phyloP scores from a whole-genome alignment of 306 rosid genomes.

The Delonix regia region DNA sequence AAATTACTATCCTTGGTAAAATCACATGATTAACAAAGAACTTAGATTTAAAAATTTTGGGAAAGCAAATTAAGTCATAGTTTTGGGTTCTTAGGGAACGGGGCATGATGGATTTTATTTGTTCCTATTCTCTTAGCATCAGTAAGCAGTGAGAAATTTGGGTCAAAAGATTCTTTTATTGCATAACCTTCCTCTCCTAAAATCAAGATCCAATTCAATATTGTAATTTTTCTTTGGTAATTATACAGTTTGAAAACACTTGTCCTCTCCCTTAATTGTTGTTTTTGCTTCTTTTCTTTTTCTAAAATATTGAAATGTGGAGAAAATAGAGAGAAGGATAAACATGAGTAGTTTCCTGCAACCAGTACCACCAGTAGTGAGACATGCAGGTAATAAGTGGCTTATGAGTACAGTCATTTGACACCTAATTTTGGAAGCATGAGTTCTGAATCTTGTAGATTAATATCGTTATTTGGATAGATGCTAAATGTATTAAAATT shows the following conservation, averaged over 20 bases:
- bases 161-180: not conserved
- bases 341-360: slow-evolving; percentile 5
- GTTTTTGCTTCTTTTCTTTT: not conserved
- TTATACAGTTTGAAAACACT: not conserved
- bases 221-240: not conserved
- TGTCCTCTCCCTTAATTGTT: not conserved
- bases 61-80: not conserved
- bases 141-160: not conserved
- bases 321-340: not conserved
- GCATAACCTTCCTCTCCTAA: not conserved
- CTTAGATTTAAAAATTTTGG: not conserved
- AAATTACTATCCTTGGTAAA: not conserved
- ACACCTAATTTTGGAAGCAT: slow-evolving; percentile 14
- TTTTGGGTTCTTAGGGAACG: not conserved
- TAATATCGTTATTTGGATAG: slow-evolving; percentile 3
- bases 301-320: not conserved
- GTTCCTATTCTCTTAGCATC: not conserved
- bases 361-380: slow-evolving; percentile 18
- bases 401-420: slow-evolving; percentile 1
- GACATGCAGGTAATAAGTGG: slow-evolving; percentile 10
- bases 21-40: not conserved
- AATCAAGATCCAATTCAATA: not conserved
- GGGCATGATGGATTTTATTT: not conserved
- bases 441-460: not conserved
- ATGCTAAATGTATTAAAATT: slow-evolving; percentile 17